Conservation (phyloP, 208 protist genomes). For the Trypanosoma platydactyli region DNA sequence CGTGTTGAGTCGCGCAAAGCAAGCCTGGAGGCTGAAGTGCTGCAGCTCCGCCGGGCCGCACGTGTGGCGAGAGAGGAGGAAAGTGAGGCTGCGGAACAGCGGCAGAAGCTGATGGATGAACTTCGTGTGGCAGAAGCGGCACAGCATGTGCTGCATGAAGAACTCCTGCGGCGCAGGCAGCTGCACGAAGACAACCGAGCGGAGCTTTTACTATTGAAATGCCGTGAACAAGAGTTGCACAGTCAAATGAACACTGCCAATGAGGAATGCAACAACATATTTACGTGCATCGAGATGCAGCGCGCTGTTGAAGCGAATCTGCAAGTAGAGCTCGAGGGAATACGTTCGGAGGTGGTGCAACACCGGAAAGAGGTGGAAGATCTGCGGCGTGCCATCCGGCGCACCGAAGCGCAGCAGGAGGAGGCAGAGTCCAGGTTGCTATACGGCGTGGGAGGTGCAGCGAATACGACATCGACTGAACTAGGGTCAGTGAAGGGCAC, state of each 20-base stretch:
- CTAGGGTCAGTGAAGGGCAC: constrained; percentile 2
- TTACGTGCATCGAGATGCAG: not conserved
- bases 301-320: not conserved
- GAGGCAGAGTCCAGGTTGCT: not conserved
- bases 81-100: not conserved
- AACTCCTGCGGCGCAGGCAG: not conserved
- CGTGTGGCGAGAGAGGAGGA: constrained; percentile 8
- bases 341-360: not conserved
- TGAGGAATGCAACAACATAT: not conserved
- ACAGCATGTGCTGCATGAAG: not conserved
- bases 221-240: not conserved
- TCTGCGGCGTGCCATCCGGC: not conserved
- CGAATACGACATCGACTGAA: not conserved
- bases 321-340: not conserved
- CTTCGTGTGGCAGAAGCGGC: constrained; percentile 1
- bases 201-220: not conserved
- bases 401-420: not conserved
- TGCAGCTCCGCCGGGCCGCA: not conserved
- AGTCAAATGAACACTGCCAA: not conserved
- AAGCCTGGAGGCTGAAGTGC: not conserved
- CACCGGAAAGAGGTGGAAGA: not conserved
- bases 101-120: not conserved
- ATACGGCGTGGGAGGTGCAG: constrained; percentile 1
- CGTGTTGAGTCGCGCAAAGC: not conserved
- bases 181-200: not conserved